Evolutionary conservation across 352 stramenopile genomes (phyloP).

Genomic region (Phytophthora litchii): DNA sequence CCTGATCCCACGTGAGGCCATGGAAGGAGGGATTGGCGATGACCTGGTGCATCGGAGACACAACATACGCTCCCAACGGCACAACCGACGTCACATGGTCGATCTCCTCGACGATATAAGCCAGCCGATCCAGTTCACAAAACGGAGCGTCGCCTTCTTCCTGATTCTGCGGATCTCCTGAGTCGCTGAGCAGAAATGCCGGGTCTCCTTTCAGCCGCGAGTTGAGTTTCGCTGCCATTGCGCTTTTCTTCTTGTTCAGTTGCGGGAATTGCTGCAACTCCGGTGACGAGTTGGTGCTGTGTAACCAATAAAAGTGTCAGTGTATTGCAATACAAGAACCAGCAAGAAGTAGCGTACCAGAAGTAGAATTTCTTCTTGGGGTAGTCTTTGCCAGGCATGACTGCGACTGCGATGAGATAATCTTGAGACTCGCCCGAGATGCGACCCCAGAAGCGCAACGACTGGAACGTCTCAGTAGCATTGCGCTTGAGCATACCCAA

Average conservation of each 20-base stretch:
- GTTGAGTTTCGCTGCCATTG: slow-evolving; percentile 48
- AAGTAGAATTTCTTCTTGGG: slow-evolving; percentile 90
- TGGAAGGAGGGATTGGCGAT: slow-evolving; percentile 72
- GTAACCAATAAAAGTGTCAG: slow-evolving; percentile 6
- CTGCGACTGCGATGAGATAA: slow-evolving; percentile 69
- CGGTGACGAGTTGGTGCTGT: slow-evolving; percentile 74
- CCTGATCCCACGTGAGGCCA: slow-evolving; percentile 69
- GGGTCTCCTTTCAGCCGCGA: slow-evolving; percentile 74
- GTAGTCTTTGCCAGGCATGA: slow-evolving; percentile 65
- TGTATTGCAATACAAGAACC: not conserved
- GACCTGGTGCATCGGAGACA: slow-evolving; percentile 73
- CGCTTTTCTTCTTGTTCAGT: slow-evolving; percentile 61
- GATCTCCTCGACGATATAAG: slow-evolving; percentile 69
- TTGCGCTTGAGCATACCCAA: slow-evolving; percentile 72
- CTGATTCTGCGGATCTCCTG: slow-evolving; percentile 43
- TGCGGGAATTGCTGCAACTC: slow-evolving; percentile 85
- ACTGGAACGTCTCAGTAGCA: slow-evolving; percentile 63
- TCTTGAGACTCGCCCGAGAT: slow-evolving; percentile 66
- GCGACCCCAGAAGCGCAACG: slow-evolving; percentile 78
- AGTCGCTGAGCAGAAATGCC: slow-evolving; percentile 48
- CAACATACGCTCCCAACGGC: slow-evolving; percentile 68
- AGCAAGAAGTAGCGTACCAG: slow-evolving; percentile 43
- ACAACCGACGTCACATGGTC: slow-evolving; percentile 64
- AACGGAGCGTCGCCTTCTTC: slow-evolving; percentile 55
- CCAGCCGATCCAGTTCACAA: slow-evolving; percentile 77